Percentiles rank a stretch among this genome's conserved stretches.
Evolutionary conservation across 345 rosid genomes (phyloP).

Genomic region (Reutealis trisperma): DNA sequence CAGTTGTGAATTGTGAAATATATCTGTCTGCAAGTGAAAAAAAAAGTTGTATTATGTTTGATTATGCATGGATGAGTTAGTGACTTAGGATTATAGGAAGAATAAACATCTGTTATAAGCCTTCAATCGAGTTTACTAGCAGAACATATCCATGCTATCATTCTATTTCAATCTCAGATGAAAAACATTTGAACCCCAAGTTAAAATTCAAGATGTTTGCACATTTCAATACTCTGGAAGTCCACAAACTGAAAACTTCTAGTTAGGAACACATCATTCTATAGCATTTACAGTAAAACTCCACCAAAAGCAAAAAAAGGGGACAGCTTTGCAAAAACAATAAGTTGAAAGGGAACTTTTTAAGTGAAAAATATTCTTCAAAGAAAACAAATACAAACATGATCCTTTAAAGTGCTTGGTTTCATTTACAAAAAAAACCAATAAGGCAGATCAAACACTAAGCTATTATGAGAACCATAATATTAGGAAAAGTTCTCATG

Average conservation of each 20-base stretch:
- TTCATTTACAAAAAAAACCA: neutral
- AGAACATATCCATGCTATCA: neutral
- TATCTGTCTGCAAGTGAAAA: neutral
- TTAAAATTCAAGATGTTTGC: neutral
- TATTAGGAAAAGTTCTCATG: neutral
- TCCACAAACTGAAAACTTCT: neutral
- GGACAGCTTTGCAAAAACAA: too few species aligned
- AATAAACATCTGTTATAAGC: too few species aligned
- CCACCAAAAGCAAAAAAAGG: neutral
- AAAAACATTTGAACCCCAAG: neutral
- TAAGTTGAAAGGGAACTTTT: too few species aligned
- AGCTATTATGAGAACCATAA: neutral
- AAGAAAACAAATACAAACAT: neutral
- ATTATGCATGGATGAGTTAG: too few species aligned
- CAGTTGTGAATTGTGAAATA: neutral
- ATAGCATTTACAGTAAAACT: neutral
- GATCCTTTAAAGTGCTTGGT: neutral
- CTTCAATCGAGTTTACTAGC: neutral
- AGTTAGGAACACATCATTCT: neutral
- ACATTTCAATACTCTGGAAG: neutral
- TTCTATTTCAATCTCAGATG: neutral
- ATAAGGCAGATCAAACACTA: neutral
- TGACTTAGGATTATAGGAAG: too few species aligned
- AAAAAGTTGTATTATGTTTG: too few species aligned
- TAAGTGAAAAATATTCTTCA: neutral